phyloP scores from a whole-genome alignment of 2,329 filamentous ascomycete species.

The Cercospora janseana region DNA sequence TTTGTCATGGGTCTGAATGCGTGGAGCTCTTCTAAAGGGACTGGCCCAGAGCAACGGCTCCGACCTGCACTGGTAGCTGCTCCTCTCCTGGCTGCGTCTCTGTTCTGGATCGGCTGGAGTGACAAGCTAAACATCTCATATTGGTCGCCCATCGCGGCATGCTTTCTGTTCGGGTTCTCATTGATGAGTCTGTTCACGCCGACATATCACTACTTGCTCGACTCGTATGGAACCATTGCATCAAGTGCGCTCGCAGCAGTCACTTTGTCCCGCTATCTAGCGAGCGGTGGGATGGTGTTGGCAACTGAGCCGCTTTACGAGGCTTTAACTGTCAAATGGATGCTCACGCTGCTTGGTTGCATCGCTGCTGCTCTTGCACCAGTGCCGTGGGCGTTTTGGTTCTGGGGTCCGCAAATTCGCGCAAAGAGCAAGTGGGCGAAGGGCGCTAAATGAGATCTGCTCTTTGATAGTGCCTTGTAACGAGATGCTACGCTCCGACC shows the following conservation, averaged over 20 bases:
- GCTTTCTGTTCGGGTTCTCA: slow-evolving; percentile 54
- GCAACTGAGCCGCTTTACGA: slow-evolving; percentile 37
- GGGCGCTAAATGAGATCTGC: too few relatives aligned
- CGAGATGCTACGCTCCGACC: too few relatives aligned
- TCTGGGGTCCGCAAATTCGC: slow-evolving; percentile 30
- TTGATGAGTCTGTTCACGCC: slow-evolving; percentile 52
- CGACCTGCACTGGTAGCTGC: slow-evolving; percentile 52
- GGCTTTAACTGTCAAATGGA: slow-evolving; percentile 24
- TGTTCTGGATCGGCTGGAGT: slow-evolving; percentile 62
- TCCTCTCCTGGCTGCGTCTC: slow-evolving; percentile 51
- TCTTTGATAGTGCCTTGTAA: too few relatives aligned
- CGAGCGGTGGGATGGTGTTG: slow-evolving; percentile 43
- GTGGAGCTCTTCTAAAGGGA: slow-evolving; percentile 35
- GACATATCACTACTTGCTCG: slow-evolving; percentile 59
- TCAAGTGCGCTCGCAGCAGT: slow-evolving; percentile 49
- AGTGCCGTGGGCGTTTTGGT: slow-evolving; percentile 23
- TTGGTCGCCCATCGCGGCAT: slow-evolving; percentile 53
- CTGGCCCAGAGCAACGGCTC: slow-evolving; percentile 53
- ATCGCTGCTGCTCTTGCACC: slow-evolving; percentile 20
- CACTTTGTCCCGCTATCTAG: slow-evolving; percentile 43
- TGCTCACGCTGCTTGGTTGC: slow-evolving; percentile 23
- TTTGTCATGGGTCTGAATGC: slow-evolving; percentile 24
- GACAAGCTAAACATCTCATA: slow-evolving; percentile 45
- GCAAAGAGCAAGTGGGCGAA: slow-evolving; percentile 26
- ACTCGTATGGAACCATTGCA: slow-evolving; percentile 55